Evolutionary conservation across 306 rosid genomes (phyloP).

Genomic region (Oemleria cerasiformis): DNA sequence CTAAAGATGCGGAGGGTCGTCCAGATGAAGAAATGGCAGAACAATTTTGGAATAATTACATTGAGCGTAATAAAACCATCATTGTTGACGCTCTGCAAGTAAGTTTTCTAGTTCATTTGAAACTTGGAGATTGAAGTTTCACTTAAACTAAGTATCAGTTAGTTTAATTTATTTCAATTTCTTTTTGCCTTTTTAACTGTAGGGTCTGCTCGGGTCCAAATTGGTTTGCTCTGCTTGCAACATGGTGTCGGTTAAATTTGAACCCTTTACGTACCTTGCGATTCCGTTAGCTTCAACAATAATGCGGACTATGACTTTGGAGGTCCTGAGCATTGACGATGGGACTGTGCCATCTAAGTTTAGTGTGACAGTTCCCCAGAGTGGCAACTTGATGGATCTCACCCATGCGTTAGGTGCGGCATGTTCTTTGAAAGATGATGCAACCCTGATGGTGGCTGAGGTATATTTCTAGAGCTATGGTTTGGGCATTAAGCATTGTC

Average conservation of each 20-base stretch:
- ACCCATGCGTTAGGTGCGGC: slow-evolving; percentile 47
- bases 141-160: not conserved
- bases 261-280: slow-evolving; percentile 86
- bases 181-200: slow-evolving; percentile 16
- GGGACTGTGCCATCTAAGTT: slow-evolving; percentile 46
- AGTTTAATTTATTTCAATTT: slow-evolving; percentile 8
- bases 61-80: slow-evolving; percentile 74
- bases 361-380: slow-evolving; percentile 51
- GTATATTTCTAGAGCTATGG: slow-evolving; percentile 35
- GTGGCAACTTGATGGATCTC: slow-evolving; percentile 61
- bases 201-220: slow-evolving; percentile 83
- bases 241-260: slow-evolving; percentile 78
- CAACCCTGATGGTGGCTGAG: slow-evolving; percentile 74
- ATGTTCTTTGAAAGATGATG: slow-evolving; percentile 66
- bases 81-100: slow-evolving; percentile 78
- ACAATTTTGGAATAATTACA: slow-evolving; percentile 84
- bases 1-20: slow-evolving; percentile 67
- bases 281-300: slow-evolving; percentile 76
- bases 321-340: slow-evolving; percentile 58
- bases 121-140: not conserved
- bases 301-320: slow-evolving; percentile 65
- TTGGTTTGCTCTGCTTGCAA: slow-evolving; percentile 74
- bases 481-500: too few relatives aligned
- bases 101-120: slow-evolving; percentile 16
- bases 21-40: slow-evolving; percentile 74